Evolutionary conservation across 2,329 filamentous ascomycete species (phyloP), one percentile per base, ranked within the genome.

Genomic region (Cladobotryum mycophilum): DNA sequence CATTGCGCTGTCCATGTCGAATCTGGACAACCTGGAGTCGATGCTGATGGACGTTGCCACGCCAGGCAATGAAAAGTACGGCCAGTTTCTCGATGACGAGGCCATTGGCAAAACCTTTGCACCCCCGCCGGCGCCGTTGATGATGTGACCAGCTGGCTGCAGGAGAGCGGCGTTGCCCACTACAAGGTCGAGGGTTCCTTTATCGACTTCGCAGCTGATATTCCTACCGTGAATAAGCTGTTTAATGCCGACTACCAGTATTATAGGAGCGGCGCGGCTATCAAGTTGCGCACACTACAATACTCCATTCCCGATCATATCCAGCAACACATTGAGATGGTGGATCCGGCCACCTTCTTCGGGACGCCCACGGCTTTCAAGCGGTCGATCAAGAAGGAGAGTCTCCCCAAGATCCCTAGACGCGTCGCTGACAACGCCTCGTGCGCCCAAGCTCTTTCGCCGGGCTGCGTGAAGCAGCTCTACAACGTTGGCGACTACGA

Each of bases 301-400:
- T 57, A 56, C 37, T 57, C 55, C 5, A 45, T 57, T 20, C 55
- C 55, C 12, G 37, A 53, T 37, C 44, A 40, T 30, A 52, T 57
- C 4, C 49, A 55, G 37, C 34, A 36, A 18, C 45, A 56, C 22
- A 47, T 57, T 17, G 55, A 57, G 34, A 53, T 53, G 12, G 54
- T 57, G 22, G 47, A 53, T 1, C 55, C 55, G 3, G 56, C 55
- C 2, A 57, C 54, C 6, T 53, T 49, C 5, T 52, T 57, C 15
- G 52, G 48, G 20, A 53, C 51, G 22, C 38, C 34, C 11, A 18
- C 37, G 13, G 44, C 52, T n/a, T 35, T 33, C 41, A 49, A 35
- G n/a, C n/a, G 25, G 11, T 9, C n/a, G 25, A 45, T 3, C 15
- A 17, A 47, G 3, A 41, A 13, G 6, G 43, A 18, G 5, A 14